Evolutionary conservation across 2,329 filamentous ascomycete genomes (phyloP).

Genomic region (Calcarisporium arbuscula): DNA sequence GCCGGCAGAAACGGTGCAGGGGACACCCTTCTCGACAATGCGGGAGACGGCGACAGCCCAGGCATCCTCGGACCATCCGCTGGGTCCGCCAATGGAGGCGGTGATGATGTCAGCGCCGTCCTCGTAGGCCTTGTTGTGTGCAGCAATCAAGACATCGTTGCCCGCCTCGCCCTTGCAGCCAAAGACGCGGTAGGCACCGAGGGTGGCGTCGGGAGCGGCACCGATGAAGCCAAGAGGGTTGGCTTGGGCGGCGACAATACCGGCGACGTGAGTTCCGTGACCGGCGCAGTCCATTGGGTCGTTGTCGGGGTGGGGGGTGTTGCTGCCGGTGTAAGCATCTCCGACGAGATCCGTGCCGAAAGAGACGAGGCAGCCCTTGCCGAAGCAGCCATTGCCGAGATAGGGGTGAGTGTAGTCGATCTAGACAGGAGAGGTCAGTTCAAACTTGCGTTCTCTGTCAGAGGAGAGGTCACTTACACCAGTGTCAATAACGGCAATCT

Average conservation of each 20-base stretch:
- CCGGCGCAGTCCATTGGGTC: conserved; percentile 30
- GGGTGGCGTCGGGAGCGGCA: conserved; percentile 30
- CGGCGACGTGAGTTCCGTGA: conserved; percentile 38
- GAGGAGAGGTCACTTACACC: conserved; percentile 15
- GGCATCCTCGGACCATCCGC: conserved; percentile 22
- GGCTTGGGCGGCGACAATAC: too few species aligned
- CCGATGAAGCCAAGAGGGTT: conserved; percentile 30
- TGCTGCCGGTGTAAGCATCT: conserved; percentile 20
- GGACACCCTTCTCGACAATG: conserved; percentile 35
- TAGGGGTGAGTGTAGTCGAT: conserved; percentile 58
- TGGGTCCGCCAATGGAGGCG: conserved; percentile 25
- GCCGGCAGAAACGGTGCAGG: conserved; percentile 34
- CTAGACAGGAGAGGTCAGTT: conserved; percentile 17
- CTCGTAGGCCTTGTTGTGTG: conserved; percentile 32
- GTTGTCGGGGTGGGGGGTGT: conserved; percentile 21
- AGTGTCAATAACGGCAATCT: conserved; percentile 34
- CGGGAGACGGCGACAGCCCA: conserved; percentile 32
- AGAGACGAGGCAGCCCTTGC: conserved; percentile 33
- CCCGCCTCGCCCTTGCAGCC: conserved; percentile 22
- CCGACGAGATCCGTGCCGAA: conserved; percentile 35
- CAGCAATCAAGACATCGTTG: conserved; percentile 32
- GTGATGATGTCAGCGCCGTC: conserved; percentile 33
- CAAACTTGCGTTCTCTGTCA: too few species aligned
- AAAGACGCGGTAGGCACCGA: conserved; percentile 33
- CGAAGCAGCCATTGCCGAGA: conserved; percentile 47